A percentile compares a stretch with the other conserved stretches of the same genome.
Evolutionary conservation across 257 asterid genomes (phyloP).

Genomic region (Paraleonurus japonicus): DNA sequence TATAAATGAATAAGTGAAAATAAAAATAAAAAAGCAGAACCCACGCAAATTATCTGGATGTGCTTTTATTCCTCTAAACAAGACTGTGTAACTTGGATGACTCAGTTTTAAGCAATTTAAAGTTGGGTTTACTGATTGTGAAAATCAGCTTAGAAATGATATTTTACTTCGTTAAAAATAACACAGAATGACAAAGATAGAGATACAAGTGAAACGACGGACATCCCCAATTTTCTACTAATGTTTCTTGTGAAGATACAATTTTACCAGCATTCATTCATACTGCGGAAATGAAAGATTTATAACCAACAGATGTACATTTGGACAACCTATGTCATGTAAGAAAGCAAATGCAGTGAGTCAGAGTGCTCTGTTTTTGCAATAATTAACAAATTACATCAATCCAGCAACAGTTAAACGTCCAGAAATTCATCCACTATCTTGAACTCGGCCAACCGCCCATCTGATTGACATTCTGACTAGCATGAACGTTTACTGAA

Average conservation of each 20-base stretch:
- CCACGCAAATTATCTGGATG: too few relatives aligned
- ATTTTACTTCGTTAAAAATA: too few relatives aligned
- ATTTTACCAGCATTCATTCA: not conserved
- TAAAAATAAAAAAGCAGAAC: too few relatives aligned
- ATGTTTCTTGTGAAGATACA: not conserved
- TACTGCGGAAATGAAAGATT: not conserved
- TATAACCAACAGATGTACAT: slow-evolving; percentile 31
- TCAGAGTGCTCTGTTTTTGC: slow-evolving; percentile 28
- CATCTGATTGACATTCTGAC: slow-evolving; percentile 51
- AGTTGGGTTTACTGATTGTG: too few relatives aligned
- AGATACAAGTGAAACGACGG: not conserved
- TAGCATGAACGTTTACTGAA: slow-evolving; percentile 37
- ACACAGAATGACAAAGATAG: not conserved
- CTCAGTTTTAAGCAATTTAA: not conserved
- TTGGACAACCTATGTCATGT: slow-evolving; percentile 39
- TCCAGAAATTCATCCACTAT: slow-evolving; percentile 39
- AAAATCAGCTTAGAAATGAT: too few relatives aligned
- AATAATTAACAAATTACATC: slow-evolving; percentile 24
- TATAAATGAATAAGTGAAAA: too few relatives aligned
- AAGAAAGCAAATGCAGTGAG: slow-evolving; percentile 27
- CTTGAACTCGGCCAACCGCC: slow-evolving; percentile 53
- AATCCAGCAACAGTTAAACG: slow-evolving; percentile 45
- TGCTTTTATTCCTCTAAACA: too few relatives aligned
- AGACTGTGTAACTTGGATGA: too few relatives aligned
- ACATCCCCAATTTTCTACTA: not conserved